Evolutionary conservation across 208 protist species (phyloP).

Genomic region (Polymyxa betae): DNA sequence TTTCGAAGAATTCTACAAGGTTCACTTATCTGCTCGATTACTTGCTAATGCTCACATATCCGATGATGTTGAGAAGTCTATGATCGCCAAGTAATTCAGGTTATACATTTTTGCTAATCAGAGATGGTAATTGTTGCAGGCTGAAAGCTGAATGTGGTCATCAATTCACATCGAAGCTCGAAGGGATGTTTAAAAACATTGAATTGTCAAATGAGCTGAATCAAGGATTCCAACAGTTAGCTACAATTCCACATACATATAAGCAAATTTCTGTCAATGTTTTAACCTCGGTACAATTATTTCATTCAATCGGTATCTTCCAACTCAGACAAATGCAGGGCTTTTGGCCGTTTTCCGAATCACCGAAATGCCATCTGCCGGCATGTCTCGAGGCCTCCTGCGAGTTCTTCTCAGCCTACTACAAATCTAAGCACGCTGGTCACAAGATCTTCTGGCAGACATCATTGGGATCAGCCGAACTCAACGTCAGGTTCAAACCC

Average conservation of each 20-base stretch:
- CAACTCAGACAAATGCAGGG: conserved; percentile 11
- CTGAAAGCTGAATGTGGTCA: conserved; percentile 67
- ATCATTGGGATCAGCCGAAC: conserved; percentile 61
- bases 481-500: conserved; percentile 53
- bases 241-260: not conserved
- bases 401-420: conserved; percentile 53
- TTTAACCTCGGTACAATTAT: conserved; percentile 2
- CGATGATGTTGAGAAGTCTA: conserved; percentile 59
- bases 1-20: conserved; percentile 67
- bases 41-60: conserved; percentile 58
- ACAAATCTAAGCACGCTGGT: conserved; percentile 35
- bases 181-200: conserved; percentile 66
- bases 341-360: conserved; percentile 58
- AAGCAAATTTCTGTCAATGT: conserved; percentile 41
- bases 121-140: not conserved
- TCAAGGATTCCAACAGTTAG: not conserved
- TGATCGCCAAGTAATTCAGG: conserved; percentile 56
- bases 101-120: not conserved
- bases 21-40: conserved; percentile 55
- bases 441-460: conserved; percentile 58
- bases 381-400: not conserved
- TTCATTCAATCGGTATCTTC: not conserved
- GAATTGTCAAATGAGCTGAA: conserved; percentile 57
- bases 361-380: conserved; percentile 45
- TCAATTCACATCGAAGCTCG: conserved; percentile 63